Percentiles rank a stretch among this genome's conserved stretches.
Conservation (phyloP, 2,329 filamentous ascomycete species). For the Epichloe uncinata region DNA sequence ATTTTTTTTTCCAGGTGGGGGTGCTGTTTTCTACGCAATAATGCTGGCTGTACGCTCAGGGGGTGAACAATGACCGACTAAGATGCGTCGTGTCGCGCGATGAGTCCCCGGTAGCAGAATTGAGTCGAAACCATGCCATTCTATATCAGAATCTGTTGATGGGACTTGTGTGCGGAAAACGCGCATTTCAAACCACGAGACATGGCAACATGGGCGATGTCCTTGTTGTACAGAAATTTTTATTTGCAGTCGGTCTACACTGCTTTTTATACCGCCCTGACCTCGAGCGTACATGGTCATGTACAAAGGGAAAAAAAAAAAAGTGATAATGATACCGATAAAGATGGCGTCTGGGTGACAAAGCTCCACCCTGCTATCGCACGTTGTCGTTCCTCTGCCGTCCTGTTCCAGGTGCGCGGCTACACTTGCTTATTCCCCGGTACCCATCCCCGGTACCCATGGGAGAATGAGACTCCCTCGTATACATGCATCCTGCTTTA, state of each 20-base stretch:
- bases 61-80: too few species aligned
- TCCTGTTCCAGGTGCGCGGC: neutral
- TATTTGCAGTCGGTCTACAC: neutral
- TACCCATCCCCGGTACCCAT: neutral
- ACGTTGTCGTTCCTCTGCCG: neutral
- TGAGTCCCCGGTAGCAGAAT: too few species aligned
- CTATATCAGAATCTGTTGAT: too few species aligned
- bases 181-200: neutral
- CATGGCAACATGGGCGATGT: neutral
- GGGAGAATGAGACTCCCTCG: too few species aligned
- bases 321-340: neutral
- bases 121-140: too few species aligned
- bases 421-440: neutral
- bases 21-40: too few species aligned
- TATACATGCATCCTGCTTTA: constrained; percentile 16
- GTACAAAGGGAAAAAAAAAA: neutral
- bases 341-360: neutral
- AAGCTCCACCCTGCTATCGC: neutral
- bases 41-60: too few species aligned
- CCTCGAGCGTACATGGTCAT: neutral
- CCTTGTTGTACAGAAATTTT: neutral
- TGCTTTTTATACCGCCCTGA: neutral
- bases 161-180: too few species aligned
- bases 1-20: too few species aligned
- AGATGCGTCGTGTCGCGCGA: too few species aligned